Evolutionary conservation across 1,284 basidiomycete species (phyloP), one percentile per base, ranked within the genome.

Genomic region (Entoloma clypeatum): DNA sequence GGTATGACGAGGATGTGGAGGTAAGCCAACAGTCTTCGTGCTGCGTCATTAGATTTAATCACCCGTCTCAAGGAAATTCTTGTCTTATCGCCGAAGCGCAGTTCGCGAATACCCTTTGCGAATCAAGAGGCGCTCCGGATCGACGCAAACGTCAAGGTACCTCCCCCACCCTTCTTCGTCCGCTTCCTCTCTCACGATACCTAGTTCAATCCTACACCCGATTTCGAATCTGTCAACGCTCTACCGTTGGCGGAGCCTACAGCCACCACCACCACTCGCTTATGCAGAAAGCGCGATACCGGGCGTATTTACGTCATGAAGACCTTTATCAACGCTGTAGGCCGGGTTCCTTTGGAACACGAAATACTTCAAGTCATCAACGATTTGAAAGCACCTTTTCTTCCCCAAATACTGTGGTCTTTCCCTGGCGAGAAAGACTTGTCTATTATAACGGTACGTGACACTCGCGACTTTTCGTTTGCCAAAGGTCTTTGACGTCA

Each of bases 401-500:
- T 85, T 36, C 69, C 77, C 4, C 68, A 67, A 43, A 64, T 88
- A 5, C 70, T 74, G 52, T 81, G 80, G 69, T 73, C 74, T 23
- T 86, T 87, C 54, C 75, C 80, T 38, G 79, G 82, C 50, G 68
- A 71, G 45, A 72, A 79, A 48, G 72, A 77, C 45, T 69, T 83
- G 25, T 82, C 78, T 49, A 58, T 79, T 10, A 68, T 78, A 8
- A 69, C 71, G 57, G 83, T 74, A 50, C 39, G 67, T 48, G 32
- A 16, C 21, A 10, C 10, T 3, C 6, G 9, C 28, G 16, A 25
- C 11, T 21, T 11, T 21, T 21, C 5, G 34, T 10, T 16, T 14
- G 26, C 18, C 25, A 7, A 13, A 19, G 14, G 18, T 42, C 7
- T 45, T 19, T 32, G 10, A 23, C 24, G 4, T 28, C 21, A 30